Evolutionary conservation across 2,329 filamentous ascomycete genomes (phyloP), one percentile per base, ranked within the genome.

Genomic region (Ascosphaera acerosa): DNA sequence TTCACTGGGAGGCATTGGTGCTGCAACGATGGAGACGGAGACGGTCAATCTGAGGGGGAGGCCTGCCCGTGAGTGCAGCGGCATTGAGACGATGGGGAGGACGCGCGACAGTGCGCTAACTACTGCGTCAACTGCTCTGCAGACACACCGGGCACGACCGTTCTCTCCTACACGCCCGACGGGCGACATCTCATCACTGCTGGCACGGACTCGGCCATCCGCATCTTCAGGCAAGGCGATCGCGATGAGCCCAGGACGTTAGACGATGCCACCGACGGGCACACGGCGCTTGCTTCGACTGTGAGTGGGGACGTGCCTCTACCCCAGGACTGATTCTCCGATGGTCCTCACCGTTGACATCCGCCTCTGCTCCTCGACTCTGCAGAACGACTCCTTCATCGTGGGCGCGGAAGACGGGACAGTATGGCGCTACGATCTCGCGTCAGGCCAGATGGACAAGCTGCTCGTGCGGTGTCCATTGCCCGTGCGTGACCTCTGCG

Each of bases 331-430:
- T n/a, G n/a, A n/a, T n/a, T n/a, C n/a, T n/a, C n/a, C n/a, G n/a
- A n/a, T n/a, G n/a, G n/a, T n/a, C n/a, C n/a, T n/a, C n/a, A n/a
- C n/a, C n/a, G n/a, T n/a, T n/a, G n/a, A n/a, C n/a, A n/a, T n/a
- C n/a, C n/a, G n/a, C n/a, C n/a, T n/a, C n/a, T n/a, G n/a, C n/a
- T n/a, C n/a, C n/a, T n/a, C n/a, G n/a, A n/a, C n/a, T n/a, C n/a
- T n/a, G n/a, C 20, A 71, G 66, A 68, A 84, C 45, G 68, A 75
- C 36, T 81, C 76, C 50, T 90, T 92, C 47, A 68, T 94, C 28
- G 70, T 80, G 37, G 87, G 81, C 17, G 77, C 78, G 14, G 84
- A 97, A 51, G 82, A 94, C 54, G 87, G 89, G 45, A 87, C 76
- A n/a, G 80, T 97, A 44, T 90, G 76, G 58, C 69, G 81, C 42